Base-by-base conservation (phyloP, 2,329 filamentous ascomycete species). In the Cladosporium sphaerospermum region DNA sequence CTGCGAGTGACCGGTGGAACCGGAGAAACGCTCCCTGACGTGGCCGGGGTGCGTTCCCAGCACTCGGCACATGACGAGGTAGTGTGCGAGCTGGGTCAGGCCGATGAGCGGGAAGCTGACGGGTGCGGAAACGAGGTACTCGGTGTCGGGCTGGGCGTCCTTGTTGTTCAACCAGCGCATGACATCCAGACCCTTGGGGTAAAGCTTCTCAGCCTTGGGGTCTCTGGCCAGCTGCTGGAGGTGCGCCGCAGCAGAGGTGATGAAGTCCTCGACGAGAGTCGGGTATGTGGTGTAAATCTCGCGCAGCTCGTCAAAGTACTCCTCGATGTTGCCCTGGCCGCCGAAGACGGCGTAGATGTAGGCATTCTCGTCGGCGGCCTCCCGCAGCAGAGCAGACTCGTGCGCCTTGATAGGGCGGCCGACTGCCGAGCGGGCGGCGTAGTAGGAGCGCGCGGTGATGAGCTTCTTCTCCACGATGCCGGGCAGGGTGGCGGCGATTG, bases 321-420 rank as follows among this genome's bases (percentile, higher is more conserved):
- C 95, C 73, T 99, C 92, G 59, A 99, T 97, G 72, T 99, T 99
- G 63, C 93, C 93, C 71, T 99, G 93, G 6, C 93, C 93, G 56
- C 93, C 93, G 62, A 97, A 96, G 57, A 99, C 90, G 60, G 85
- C 91, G 76, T 96, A 99, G 56, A 99, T 82, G 63, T 83, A 85
- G 52, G 91, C 91, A 53, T 85, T 84, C 57, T 83, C 85, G 58
- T 96, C 91, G 44, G 87, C 84, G 9, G 89, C 89, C 47, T 93
- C 92, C 61, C 93, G 83, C 67, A 96, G 82, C 44, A 99, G 80
- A 34, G 93, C 95, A 39, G 95, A 97, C 69, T 96, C 88, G 70
- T 99, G 92, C 28, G 89, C 82, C 74, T 90, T 91, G 68, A 96
- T 92, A 49, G 88, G 82, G 63, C 93, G 81, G 67, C 91, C 91